Percentiles rank a stretch among this genome's conserved stretches.
phyloP scores from a whole-genome alignment of 345 rosid species.

The Turritis glabra region DNA sequence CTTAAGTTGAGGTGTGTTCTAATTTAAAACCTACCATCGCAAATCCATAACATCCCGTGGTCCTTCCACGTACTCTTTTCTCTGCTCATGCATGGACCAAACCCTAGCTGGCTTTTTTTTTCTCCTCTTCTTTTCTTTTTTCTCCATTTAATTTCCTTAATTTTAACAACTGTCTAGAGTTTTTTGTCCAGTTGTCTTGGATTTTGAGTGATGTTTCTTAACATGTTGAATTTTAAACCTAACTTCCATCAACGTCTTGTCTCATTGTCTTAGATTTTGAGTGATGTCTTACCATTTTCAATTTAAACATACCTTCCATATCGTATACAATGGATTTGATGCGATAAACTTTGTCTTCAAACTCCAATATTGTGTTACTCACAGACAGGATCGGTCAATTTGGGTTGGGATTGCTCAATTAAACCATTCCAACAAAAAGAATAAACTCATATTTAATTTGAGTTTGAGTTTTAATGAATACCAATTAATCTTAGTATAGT shows the following conservation, averaged over 20 bases:
- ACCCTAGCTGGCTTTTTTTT: slow-evolving; percentile 23
- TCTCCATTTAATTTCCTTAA: slow-evolving; percentile 25
- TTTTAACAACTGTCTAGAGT: slow-evolving; percentile 25
- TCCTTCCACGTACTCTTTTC: slow-evolving; percentile 30
- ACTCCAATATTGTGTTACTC: neutral
- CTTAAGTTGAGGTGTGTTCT: slow-evolving; percentile 31
- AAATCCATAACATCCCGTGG: slow-evolving; percentile 21
- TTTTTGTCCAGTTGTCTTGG: slow-evolving; percentile 21
- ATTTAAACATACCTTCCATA: neutral
- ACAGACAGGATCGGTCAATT: neutral
- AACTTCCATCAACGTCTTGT: slow-evolving; percentile 14
- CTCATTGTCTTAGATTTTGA: neutral
- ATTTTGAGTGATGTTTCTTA: slow-evolving; percentile 24
- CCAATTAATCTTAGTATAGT: neutral
- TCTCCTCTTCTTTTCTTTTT: neutral
- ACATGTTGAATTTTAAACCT: neutral
- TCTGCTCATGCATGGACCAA: slow-evolving; percentile 35
- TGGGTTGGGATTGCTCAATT: neutral
- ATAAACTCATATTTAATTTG: neutral
- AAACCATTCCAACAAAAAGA: neutral
- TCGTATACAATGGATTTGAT: neutral
- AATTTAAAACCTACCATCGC: slow-evolving; percentile 22
- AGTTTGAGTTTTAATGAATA: no score
- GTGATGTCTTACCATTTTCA: neutral
- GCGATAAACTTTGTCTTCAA: no score